Percentiles rank a stretch among this genome's conserved stretches.
These are phyloP conservation scores for Hawksworthiomyces lignivorus DNA, from an alignment of 2,329 filamentous ascomycete genomes.

Conservation along the genomic window DNA sequence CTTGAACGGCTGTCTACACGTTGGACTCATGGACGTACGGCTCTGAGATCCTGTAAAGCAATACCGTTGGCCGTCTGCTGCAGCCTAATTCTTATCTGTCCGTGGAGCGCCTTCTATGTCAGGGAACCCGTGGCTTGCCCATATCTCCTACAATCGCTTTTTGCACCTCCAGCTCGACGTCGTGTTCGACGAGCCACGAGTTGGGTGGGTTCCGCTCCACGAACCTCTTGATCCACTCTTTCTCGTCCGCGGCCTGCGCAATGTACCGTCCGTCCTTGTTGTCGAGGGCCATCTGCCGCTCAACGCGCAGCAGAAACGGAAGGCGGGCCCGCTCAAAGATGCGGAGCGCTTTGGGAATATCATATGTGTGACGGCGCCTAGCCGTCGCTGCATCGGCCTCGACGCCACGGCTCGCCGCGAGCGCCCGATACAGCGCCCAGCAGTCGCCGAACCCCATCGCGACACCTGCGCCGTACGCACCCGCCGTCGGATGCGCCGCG, in stretches of 20 bases:
- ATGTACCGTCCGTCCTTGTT: background rate
- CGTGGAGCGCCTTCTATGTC: no score
- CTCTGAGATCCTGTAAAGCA: no score
- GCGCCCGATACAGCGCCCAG: constrained; percentile 12
- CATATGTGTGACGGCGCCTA: background rate
- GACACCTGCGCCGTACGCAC: constrained; percentile 8
- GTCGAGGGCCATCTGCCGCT: background rate
- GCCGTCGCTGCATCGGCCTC: background rate
- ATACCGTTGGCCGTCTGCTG: no score
- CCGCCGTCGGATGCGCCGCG: constrained; percentile 13
- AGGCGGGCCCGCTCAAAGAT: background rate
- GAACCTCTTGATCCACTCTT: constrained; percentile 2
- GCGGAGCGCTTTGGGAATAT: background rate
- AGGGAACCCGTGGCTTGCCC: no score
- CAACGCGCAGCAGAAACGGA: background rate
- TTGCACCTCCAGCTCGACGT: constrained; percentile 7
- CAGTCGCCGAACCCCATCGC: constrained; percentile 10
- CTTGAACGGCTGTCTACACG: no score
- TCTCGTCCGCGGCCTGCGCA: background rate
- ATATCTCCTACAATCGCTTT: background rate
- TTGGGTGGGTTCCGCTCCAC: background rate
- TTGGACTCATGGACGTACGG: no score
- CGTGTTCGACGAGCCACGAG: constrained; percentile 6
- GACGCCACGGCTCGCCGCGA: background rate
- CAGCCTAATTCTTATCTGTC: no score